Conservation (phyloP, 2,329 filamentous ascomycete species). For the Ceratocystis ficicola region DNA sequence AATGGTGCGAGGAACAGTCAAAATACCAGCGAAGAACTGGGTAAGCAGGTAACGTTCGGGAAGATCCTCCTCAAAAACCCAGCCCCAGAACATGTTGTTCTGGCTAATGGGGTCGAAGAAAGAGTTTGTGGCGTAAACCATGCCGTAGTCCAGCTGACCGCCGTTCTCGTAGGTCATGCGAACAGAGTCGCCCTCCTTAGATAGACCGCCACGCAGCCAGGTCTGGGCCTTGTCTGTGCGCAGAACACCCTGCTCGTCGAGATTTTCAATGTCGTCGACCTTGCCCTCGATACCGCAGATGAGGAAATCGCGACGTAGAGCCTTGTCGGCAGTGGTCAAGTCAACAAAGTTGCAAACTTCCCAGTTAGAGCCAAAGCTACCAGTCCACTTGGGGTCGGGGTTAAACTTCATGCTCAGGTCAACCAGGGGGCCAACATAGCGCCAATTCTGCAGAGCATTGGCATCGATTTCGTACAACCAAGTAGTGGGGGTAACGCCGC, state of each 20-base stretch:
- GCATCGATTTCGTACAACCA: slow-evolving; percentile 24
- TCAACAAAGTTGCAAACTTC: slow-evolving; percentile 21
- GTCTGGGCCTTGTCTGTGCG: slow-evolving; percentile 16
- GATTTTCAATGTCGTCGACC: neutral
- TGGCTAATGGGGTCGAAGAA: slow-evolving; percentile 23
- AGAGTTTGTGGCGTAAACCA: slow-evolving; percentile 25
- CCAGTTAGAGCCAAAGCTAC: slow-evolving; percentile 18
- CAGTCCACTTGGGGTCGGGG: slow-evolving; percentile 18
- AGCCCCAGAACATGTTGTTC: slow-evolving; percentile 13
- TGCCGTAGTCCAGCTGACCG: slow-evolving; percentile 24
- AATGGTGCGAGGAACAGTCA: slow-evolving; percentile 17
- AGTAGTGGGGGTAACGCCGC: slow-evolving; percentile 24
- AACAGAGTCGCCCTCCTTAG: slow-evolving; percentile 7
- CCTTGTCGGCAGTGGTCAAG: slow-evolving; percentile 1
- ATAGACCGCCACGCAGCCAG: slow-evolving; percentile 13
- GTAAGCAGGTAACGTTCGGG: slow-evolving; percentile 13
- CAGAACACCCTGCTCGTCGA: slow-evolving; percentile 1
- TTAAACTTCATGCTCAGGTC: slow-evolving; percentile 14
- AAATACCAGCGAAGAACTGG: slow-evolving; percentile 18
- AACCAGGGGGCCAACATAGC: slow-evolving; percentile 22
- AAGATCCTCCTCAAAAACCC: slow-evolving; percentile 18
- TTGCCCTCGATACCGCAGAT: slow-evolving; percentile 19
- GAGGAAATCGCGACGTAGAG: slow-evolving; percentile 15
- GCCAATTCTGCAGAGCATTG: slow-evolving; percentile 24
- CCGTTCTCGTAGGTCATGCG: slow-evolving; percentile 16